Conservation (phyloP, 2,329 filamentous ascomycete species). For the Curvularia spicifera region DNA sequence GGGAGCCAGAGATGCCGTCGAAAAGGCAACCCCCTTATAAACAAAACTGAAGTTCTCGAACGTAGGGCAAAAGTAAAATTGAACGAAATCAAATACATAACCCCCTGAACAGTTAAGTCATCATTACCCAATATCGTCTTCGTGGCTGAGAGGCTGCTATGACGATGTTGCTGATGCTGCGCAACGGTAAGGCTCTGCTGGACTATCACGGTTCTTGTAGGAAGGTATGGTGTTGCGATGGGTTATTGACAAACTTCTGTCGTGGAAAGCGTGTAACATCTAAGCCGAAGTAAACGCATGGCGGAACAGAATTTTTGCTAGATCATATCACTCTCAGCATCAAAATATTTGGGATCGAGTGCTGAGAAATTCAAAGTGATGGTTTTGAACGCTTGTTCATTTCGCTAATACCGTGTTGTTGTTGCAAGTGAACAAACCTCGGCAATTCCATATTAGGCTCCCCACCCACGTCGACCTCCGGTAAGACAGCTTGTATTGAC, state of each 20-base stretch:
- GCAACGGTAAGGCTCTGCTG: not conserved
- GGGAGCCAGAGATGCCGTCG: not conserved
- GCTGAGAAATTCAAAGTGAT: too few species aligned
- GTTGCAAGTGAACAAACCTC: not conserved
- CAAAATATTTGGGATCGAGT: not conserved
- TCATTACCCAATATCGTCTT: not conserved
- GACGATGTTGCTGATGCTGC: not conserved
- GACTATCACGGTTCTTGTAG: not conserved
- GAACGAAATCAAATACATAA: not conserved
- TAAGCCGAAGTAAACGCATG: not conserved
- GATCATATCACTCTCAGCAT: not conserved
- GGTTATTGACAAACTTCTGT: too few species aligned
- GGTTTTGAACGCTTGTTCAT: not conserved
- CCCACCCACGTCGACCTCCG: slow-evolving; percentile 1
- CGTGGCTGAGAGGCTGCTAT: not conserved
- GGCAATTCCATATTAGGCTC: not conserved
- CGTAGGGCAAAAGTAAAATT: not conserved
- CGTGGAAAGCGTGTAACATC: not conserved
- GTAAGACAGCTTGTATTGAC: not conserved
- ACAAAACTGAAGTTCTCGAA: not conserved
- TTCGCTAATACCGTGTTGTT: not conserved
- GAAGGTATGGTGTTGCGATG: not conserved
- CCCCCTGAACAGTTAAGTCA: not conserved
- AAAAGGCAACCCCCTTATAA: not conserved
- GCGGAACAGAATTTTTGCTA: not conserved